phyloP scores from a whole-genome alignment of 2,329 filamentous ascomycete species.

The Elsinoe perseae region DNA sequence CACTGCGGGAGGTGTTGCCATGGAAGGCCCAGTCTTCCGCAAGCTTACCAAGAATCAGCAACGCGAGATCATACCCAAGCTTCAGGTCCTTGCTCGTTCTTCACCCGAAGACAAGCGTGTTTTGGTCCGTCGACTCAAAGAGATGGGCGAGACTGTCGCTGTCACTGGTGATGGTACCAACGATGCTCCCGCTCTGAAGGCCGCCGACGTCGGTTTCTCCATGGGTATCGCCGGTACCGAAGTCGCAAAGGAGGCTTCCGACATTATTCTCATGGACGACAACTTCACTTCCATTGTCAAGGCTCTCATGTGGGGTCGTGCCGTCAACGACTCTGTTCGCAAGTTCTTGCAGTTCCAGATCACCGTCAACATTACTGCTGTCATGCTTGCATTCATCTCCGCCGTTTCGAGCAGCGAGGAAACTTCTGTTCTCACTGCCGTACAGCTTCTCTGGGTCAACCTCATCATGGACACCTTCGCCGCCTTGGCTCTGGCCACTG shows the following conservation, averaged over 20 bases:
- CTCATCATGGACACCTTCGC: constrained; percentile 96
- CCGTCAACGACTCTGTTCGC: constrained; percentile 48
- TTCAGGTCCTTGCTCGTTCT: constrained; percentile 61
- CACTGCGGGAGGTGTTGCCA: constrained; percentile 35
- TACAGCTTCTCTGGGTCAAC: constrained; percentile 93
- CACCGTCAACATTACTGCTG: constrained; percentile 86
- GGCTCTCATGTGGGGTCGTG: constrained; percentile 54
- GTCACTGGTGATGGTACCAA: constrained; percentile 62
- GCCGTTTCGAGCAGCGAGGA: constrained; percentile 65
- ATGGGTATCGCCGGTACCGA: constrained; percentile 62
- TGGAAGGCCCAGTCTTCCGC: constrained; percentile 41
- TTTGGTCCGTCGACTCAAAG: constrained; percentile 56
- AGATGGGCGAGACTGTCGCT: constrained; percentile 58
- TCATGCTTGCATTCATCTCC: constrained; percentile 78
- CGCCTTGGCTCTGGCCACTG: constrained; percentile 78
- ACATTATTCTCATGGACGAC: constrained; percentile 56
- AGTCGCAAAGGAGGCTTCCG: constrained; percentile 55
- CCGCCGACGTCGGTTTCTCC: constrained; percentile 59
- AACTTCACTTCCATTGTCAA: constrained; percentile 58
- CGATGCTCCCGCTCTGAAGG: constrained; percentile 58
- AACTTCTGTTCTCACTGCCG: constrained; percentile 71
- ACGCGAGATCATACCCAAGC: constrained; percentile 50
- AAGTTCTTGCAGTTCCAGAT: constrained; percentile 63
- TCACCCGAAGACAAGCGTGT: constrained; percentile 63
- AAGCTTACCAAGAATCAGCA: constrained; percentile 39